A percentile compares a stretch with the other conserved stretches of the same genome.
phyloP scores from a whole-genome alignment of 352 stramenopile species.

The Pythium rhizo-oryzae region DNA sequence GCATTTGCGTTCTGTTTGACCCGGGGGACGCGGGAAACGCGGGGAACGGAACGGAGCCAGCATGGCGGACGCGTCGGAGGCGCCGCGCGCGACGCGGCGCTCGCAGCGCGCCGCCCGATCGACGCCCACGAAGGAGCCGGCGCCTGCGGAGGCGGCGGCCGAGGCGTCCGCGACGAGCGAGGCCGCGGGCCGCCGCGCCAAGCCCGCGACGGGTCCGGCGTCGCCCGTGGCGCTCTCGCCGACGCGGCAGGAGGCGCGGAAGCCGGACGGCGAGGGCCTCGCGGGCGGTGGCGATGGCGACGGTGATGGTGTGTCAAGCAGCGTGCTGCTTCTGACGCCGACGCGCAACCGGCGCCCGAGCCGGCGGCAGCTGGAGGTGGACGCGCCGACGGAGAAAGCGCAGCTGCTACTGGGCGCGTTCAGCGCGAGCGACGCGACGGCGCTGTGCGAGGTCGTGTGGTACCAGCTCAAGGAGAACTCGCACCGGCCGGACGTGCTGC shows the following conservation, averaged over 20 bases:
- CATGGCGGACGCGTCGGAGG: conserved; percentile 3
- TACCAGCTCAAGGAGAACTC: conserved; percentile 55
- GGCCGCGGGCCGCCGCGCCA: background rate
- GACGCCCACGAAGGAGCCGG: conserved; percentile 10
- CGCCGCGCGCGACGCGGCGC: conserved; percentile 20
- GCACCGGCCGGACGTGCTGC: conserved; percentile 40
- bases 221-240: background rate
- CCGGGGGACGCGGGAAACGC: no score
- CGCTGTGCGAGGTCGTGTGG: conserved; percentile 62
- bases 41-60: conserved; percentile 3
- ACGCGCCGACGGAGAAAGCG: conserved; percentile 2
- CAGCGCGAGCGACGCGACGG: conserved; percentile 48
- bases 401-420: conserved; percentile 45
- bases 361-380: conserved; percentile 21
- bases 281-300: no score
- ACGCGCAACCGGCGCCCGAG: conserved; percentile 26
- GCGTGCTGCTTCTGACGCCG: conserved; percentile 12
- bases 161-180: background rate
- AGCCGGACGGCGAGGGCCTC: no score
- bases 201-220: background rate
- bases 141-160: background rate
- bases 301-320: no score
- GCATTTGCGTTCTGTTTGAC: background rate
- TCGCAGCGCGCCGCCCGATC: conserved; percentile 19
- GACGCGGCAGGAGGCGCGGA: background rate